These are phyloP conservation scores for Micractinium conductrix DNA, from an alignment of 139 green algal species.

Conservation along the genomic window DNA sequence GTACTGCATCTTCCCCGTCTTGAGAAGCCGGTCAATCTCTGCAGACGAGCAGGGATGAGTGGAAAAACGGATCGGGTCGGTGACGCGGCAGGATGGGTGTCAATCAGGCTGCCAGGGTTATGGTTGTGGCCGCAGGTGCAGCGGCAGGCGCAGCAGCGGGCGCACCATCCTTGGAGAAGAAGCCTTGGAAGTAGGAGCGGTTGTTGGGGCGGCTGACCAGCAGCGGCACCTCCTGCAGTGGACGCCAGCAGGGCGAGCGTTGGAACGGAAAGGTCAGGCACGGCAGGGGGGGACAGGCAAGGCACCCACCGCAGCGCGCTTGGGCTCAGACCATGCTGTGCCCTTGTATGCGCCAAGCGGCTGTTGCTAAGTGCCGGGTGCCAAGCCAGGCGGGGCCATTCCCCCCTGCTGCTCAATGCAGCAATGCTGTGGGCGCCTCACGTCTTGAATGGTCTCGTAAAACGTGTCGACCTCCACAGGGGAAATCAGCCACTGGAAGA, in stretches of 20 bases:
- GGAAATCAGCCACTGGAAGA: slow-evolving; percentile 58
- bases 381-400: no score
- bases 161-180: slow-evolving; percentile 49
- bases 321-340: no score
- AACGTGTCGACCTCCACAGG: slow-evolving; percentile 41
- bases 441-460: slow-evolving; percentile 35
- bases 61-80: background rate
- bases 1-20: slow-evolving; percentile 56
- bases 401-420: no score
- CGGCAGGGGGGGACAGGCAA: background rate
- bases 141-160: no score
- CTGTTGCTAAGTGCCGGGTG: no score
- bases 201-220: slow-evolving; percentile 53
- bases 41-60: background rate
- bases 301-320: no score
- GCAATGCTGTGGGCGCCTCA: no score
- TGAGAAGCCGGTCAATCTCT: slow-evolving; percentile 57
- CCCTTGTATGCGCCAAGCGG: no score
- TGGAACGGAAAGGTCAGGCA: background rate
- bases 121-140: no score
- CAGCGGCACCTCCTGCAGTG: slow-evolving; percentile 43
- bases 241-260: background rate
- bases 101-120: no score
- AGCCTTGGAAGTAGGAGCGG: slow-evolving; percentile 43
- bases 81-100: no score